Evolutionary conservation across 139 green algal species (phyloP).

Genomic region (Picochlorum sp.): DNA sequence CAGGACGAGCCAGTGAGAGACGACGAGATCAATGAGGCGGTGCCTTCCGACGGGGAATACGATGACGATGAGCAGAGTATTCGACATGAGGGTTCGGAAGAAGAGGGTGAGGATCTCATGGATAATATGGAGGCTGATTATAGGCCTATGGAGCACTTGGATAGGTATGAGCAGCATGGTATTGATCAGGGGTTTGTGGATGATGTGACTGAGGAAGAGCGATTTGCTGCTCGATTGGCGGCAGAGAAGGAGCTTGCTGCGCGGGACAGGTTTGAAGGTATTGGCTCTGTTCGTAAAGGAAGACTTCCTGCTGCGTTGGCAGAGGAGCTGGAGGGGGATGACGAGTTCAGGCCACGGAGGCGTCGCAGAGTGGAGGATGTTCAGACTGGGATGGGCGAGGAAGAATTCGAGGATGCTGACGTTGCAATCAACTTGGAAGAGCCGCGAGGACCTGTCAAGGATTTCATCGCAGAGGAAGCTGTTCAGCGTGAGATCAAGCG

Average conservation of each 20-base stretch:
- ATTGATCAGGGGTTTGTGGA: slow-evolving; percentile 63
- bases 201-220: slow-evolving; percentile 48
- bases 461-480: slow-evolving; percentile 55
- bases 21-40: slow-evolving; percentile 13
- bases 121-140: slow-evolving; percentile 88
- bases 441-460: slow-evolving; percentile 42
- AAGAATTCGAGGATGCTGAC: slow-evolving; percentile 31
- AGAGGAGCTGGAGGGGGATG: slow-evolving; percentile 36
- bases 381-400: slow-evolving; percentile 22
- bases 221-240: slow-evolving; percentile 38
- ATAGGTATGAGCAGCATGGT: slow-evolving; percentile 81
- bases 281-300: slow-evolving; percentile 22
- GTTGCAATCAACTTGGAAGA: slow-evolving; percentile 51
- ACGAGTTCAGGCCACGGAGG: slow-evolving; percentile 30
- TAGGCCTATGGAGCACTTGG: slow-evolving; percentile 68
- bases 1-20: no score
- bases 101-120: slow-evolving; percentile 84
- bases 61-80: slow-evolving; percentile 7
- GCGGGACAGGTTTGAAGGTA: slow-evolving; percentile 38
- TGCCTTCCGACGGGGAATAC: slow-evolving; percentile 18
- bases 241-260: slow-evolving; percentile 72
- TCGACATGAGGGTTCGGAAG: slow-evolving; percentile 18
- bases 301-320: slow-evolving; percentile 50
- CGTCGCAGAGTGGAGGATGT: slow-evolving; percentile 41
- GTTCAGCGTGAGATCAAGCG: slow-evolving; percentile 45